Base-by-base conservation (phyloP, 768 basidiomycete genomes). In the Termitomyces sp. region DNA sequence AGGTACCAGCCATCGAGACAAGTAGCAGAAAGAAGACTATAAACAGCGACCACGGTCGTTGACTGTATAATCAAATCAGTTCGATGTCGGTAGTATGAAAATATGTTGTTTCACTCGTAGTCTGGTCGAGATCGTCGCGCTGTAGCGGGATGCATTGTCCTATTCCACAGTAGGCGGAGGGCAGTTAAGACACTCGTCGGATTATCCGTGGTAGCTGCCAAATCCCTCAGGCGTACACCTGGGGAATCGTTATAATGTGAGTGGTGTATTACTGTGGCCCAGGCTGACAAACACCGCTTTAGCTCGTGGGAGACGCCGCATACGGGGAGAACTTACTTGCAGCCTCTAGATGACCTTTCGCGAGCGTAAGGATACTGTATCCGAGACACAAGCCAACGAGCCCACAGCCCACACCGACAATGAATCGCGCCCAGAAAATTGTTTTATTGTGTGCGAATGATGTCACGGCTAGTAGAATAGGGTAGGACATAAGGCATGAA, bases 251-350 rank as follows among this genome's bases (percentile, higher is more conserved):
- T 37, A 52, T 63, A 61, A n/a, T 64, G 66, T 28, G 75, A 75
- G 58, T 73, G 73, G 48, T 78, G 75, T 17, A 78, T 75, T 11
- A 78, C 60, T 3, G 75, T 78, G 3, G 75, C 75, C 75, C 76
- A 78, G 2, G 73, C 75, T 78, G 44, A 53, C 47, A 37, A 55
- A 23, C 19, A 10, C 9, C 44, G 23, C 35, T 33, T n/a, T 14
- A 48, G 10, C 7, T 15, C 47, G 54, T 28, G 23, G 2, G 9
- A 8, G 37, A 35, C 19, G 35, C 31, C 1, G 23, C 28, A 40
- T 2, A 19, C 21, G 21, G 17, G 44, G 38, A 55, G 42, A 45
- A 67, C 71, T 28, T 53, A 78, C 76, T 69, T 23, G 73, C 66
- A 54, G 76, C 72, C 58, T 75, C 74, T 47, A 75, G 47, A 52